Conservation (phyloP, 768 basidiomycete genomes). For the Suillus luteus region DNA sequence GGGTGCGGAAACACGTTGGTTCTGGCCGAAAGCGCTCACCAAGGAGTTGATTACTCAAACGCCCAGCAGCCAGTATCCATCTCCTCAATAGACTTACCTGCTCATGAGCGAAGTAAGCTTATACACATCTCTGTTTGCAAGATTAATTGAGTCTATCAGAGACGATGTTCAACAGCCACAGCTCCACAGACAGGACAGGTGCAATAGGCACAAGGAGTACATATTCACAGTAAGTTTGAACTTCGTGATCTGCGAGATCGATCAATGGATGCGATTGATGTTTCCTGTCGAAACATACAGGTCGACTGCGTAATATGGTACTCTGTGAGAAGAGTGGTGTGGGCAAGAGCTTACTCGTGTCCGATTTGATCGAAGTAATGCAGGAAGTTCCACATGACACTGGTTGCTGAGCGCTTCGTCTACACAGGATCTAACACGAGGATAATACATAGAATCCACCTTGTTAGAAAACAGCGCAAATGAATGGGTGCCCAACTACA, state of each 20-base stretch:
- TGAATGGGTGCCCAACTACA: no score
- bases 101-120: neutral
- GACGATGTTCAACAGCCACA: slow-evolving; percentile 16
- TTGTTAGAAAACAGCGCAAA: no score
- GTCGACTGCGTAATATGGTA: slow-evolving; percentile 31
- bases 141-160: neutral
- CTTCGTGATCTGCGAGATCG: neutral
- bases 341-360: slow-evolving; percentile 38
- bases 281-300: neutral
- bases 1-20: no score
- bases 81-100: neutral
- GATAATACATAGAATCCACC: no score
- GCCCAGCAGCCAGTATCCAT: no score
- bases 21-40: no score
- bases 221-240: slow-evolving; percentile 4
- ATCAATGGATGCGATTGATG: neutral
- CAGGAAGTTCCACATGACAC: no score
- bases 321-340: slow-evolving; percentile 36
- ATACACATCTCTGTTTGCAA: neutral
- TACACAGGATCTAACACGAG: no score
- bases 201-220: neutral
- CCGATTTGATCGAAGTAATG: no score
- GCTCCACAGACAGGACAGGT: neutral
- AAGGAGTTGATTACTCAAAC: no score
- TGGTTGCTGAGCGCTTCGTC: no score